Evolutionary conservation across 306 rosid species (phyloP).

Genomic region (Lathyrus sativus): DNA sequence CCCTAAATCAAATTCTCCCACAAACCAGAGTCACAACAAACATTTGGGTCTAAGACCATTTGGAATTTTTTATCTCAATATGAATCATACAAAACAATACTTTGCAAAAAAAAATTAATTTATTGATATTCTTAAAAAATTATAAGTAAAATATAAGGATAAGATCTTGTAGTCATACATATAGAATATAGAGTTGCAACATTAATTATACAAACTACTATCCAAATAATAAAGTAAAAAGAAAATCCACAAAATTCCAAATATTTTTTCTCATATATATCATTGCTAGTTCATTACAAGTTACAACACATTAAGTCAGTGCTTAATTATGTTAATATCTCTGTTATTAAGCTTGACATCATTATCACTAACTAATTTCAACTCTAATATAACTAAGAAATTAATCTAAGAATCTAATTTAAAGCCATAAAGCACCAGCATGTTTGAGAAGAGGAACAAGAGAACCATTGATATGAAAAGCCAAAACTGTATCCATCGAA

Average conservation of each 20-base stretch:
- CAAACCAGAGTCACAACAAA: too few relatives aligned
- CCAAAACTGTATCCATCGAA: slow-evolving; percentile 83
- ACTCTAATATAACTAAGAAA: background rate
- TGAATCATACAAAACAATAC: too few relatives aligned
- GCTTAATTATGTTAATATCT: background rate
- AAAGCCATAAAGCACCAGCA: slow-evolving; percentile 94
- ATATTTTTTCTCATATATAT: too few relatives aligned
- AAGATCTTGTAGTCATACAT: too few relatives aligned
- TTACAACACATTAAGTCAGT: background rate
- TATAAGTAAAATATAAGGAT: too few relatives aligned
- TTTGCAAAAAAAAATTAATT: too few relatives aligned
- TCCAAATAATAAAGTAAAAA: background rate
- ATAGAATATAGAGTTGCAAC: too few relatives aligned
- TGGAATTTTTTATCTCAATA: too few relatives aligned
- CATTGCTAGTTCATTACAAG: background rate
- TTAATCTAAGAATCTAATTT: background rate
- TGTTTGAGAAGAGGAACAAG: slow-evolving; percentile 91
- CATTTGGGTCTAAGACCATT: too few relatives aligned
- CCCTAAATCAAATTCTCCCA: too few relatives aligned
- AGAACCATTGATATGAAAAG: slow-evolving; percentile 80
- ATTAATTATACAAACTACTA: too few relatives aligned
- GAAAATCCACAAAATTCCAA: background rate
- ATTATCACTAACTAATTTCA: background rate
- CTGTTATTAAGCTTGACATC: background rate
- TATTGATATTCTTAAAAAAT: too few relatives aligned